Evolutionary conservation across 2,329 filamentous ascomycete species (phyloP).

Genomic region (Ceratocystis colombiana): DNA sequence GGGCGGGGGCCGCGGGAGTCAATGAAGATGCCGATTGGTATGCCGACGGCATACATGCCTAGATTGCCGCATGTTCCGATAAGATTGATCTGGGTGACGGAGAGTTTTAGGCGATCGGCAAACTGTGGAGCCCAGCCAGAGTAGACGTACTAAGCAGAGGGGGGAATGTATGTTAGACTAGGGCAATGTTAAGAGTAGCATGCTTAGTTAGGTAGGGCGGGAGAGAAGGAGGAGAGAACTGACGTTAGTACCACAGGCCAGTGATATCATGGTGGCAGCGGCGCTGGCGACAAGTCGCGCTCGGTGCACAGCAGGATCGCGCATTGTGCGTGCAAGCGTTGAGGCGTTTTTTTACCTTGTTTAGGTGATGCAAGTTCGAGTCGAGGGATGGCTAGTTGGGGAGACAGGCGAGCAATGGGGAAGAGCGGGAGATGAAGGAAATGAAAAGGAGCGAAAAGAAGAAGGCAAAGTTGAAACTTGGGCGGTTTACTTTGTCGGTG

Average conservation of each 20-base stretch:
- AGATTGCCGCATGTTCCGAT: conserved; percentile 79
- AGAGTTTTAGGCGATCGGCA: conserved; percentile 72
- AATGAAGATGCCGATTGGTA: conserved; percentile 79
- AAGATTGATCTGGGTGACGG: conserved; percentile 85
- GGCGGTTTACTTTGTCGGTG: neutral
- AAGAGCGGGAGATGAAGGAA: neutral
- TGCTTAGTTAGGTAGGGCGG: too few relatives aligned
- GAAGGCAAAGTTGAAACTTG: neutral
- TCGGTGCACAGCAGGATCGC: conserved; percentile 44
- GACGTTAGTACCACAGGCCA: conserved; percentile 91
- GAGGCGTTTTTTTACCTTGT: neutral
- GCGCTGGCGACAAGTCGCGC: conserved; percentile 72
- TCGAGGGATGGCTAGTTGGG: neutral
- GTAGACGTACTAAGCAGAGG: conserved; percentile 69
- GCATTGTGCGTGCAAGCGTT: conserved; percentile 30
- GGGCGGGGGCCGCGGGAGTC: conserved; percentile 72
- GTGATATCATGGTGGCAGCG: conserved; percentile 71
- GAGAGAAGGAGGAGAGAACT: conserved; percentile 30
- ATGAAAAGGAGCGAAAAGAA: neutral
- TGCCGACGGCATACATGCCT: conserved; percentile 86
- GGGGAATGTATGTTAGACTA: conserved; percentile 19
- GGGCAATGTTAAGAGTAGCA: neutral
- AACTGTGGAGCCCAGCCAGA: conserved; percentile 97
- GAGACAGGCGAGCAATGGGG: neutral
- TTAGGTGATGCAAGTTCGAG: too few relatives aligned